Conservation (phyloP, 805 yeast genomes). For the Cyberlindnera petersonii region DNA sequence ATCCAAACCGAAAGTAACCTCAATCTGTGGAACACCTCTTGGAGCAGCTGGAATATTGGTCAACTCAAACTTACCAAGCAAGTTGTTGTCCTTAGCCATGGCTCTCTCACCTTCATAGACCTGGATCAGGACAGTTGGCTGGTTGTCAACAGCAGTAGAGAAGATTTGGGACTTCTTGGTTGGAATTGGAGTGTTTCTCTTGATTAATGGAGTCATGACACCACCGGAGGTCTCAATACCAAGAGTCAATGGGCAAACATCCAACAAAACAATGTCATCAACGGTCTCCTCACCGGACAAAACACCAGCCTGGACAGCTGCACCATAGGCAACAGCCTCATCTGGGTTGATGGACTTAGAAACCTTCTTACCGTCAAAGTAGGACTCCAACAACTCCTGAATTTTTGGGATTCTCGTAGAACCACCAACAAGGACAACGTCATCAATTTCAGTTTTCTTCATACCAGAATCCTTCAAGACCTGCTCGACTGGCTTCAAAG, state of each 20-base stretch:
- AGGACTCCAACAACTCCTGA: constrained; percentile 86
- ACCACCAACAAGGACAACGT: constrained; percentile 97
- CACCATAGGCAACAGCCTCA: constrained; percentile 99
- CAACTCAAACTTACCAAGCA: constrained; percentile 81
- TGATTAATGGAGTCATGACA: constrained; percentile 92
- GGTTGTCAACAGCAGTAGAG: constrained; percentile 95
- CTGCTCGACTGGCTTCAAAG: constrained; percentile 93
- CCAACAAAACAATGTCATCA: constrained; percentile 83
- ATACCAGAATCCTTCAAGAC: constrained; percentile 92
- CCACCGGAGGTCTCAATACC: constrained; percentile 98
- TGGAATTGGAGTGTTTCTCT: constrained; percentile 94
- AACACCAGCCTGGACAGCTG: constrained; percentile 99
- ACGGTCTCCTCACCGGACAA: constrained; percentile 93
- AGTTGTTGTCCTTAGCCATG: constrained; percentile 88
- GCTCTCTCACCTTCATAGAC: constrained; percentile 97
- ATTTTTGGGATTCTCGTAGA: constrained; percentile 99
- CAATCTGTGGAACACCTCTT: constrained; percentile 88
- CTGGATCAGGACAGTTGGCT: constrained; percentile 90
- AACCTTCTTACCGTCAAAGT: constrained; percentile 91
- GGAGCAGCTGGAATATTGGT: constrained; percentile 89
- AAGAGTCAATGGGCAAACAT: constrained; percentile 88
- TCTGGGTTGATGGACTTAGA: constrained; percentile 98
- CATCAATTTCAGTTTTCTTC: constrained; percentile 83
- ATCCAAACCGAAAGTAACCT: constrained; percentile 83
- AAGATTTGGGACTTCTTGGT: constrained; percentile 92